Evolutionary conservation across 371 early-diverging fungal genomes (phyloP), one percentile per base, ranked within the genome.

Genomic region (Cokeromyces recurvatus): DNA sequence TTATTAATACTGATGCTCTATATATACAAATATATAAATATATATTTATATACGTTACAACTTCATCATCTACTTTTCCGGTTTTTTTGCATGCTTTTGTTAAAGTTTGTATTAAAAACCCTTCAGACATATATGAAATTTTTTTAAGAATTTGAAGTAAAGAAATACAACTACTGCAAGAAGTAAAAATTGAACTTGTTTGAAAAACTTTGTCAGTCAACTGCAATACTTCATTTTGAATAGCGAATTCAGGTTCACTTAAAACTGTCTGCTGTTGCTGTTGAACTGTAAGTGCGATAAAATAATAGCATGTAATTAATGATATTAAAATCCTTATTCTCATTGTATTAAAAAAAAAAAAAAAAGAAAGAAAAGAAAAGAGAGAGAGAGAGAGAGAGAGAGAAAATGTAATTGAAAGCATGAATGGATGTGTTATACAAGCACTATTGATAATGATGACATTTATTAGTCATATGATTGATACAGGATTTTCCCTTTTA

Each of bases 21-120:
- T n/a, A n/a, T n/a, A n/a, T n/a, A n/a, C n/a, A n/a, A n/a, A n/a
- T n/a, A n/a, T n/a, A n/a, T n/a, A n/a, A n/a, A n/a, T n/a, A n/a
- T n/a, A n/a, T n/a, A n/a, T n/a, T n/a, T n/a, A n/a, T n/a, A n/a
- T n/a, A n/a, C n/a, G n/a, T 43, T 64, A 70, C 74, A 17, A 74
- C 74, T 42, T 63, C 62, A 27, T 57, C 42, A 34, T 68, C 62
- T 2, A 71, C 64, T 46, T 55, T 56, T 2, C 60, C 38, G 1
- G 60, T 45, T 21, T 58, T 48, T 51, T 63, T 61, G 40, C 75
- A 74, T 0, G 55, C 48, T 31, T 54, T 62, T 15, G 41, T 64
- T 20, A 69, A 41, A 1, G 69, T 48, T 4, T 46, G 49, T 14
- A 68, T 34, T 20, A 66, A 23, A 12, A 72, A 42, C 3, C 48